A percentile compares a stretch with the other conserved stretches of the same genome.
Evolutionary conservation across 2,329 filamentous ascomycete genomes (phyloP).

Genomic region (Diaporthe caulivora): DNA sequence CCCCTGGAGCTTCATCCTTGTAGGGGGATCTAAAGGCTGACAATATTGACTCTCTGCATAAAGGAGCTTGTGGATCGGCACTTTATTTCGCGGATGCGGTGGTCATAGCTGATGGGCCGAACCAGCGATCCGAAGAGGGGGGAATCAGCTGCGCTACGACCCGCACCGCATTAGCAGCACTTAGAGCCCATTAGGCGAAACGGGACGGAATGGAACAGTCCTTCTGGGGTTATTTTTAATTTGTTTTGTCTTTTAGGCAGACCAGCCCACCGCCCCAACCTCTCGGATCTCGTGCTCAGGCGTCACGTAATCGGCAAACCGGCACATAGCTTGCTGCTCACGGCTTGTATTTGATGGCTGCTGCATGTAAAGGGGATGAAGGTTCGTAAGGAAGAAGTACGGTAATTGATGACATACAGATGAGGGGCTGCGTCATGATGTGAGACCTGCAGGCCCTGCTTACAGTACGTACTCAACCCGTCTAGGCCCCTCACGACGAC

Average conservation of each 20-base stretch:
- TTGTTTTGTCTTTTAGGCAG: not conserved
- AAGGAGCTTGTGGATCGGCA: not conserved
- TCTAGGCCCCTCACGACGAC: not conserved
- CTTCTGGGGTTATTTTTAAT: not conserved
- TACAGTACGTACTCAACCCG: too few species aligned
- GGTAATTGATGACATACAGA: not conserved
- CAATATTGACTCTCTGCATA: slow-evolving; percentile 4
- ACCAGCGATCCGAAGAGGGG: not conserved
- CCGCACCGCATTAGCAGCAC: too few species aligned
- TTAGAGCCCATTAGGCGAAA: slow-evolving; percentile 13
- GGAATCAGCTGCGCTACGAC: too few species aligned
- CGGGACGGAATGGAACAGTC: not conserved
- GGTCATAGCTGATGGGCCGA: not conserved
- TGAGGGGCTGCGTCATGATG: not conserved
- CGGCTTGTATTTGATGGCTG: not conserved
- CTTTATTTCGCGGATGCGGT: not conserved
- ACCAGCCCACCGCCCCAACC: not conserved
- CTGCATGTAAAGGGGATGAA: slow-evolving; percentile 13
- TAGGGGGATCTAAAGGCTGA: not conserved
- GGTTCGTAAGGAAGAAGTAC: not conserved
- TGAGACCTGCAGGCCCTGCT: not conserved
- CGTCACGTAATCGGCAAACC: slow-evolving; percentile 16
- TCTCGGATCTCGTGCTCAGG: not conserved
- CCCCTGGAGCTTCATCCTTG: not conserved
- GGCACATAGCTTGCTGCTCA: not conserved